Conservation (phyloP, 805 yeast species). For the Candida andamanensis region DNA sequence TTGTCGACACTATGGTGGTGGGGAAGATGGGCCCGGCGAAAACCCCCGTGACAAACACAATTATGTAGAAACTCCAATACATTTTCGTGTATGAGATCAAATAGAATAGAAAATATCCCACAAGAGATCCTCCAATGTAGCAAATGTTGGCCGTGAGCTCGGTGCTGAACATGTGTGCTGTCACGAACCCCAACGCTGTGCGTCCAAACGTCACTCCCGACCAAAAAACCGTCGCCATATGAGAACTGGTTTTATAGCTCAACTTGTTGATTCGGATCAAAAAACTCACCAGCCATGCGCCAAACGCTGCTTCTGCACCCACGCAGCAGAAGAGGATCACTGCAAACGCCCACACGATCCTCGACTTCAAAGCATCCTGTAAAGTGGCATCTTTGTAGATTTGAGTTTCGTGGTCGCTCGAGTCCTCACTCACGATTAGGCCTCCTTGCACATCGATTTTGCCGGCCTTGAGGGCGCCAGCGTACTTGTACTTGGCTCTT, state of each 20-base stretch:
- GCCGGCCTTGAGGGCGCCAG: slow-evolving; percentile 10
- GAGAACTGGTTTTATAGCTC: slow-evolving; percentile 36
- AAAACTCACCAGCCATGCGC: slow-evolving; percentile 49
- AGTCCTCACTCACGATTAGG: slow-evolving; percentile 1
- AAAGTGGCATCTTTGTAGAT: slow-evolving; percentile 9
- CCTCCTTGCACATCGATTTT: slow-evolving; percentile 5
- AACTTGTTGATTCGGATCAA: slow-evolving; percentile 35
- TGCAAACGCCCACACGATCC: slow-evolving; percentile 37
- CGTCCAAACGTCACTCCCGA: slow-evolving; percentile 47
- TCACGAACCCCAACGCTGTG: slow-evolving; percentile 46
- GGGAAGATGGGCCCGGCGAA: slow-evolving; percentile 58
- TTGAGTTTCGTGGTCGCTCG: slow-evolving; percentile 1
- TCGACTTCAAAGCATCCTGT: slow-evolving; percentile 30
- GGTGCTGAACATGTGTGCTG: slow-evolving; percentile 42
- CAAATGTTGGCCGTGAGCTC: slow-evolving; percentile 43
- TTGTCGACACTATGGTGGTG: slow-evolving; percentile 60
- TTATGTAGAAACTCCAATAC: slow-evolving; percentile 26
- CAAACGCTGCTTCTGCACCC: slow-evolving; percentile 51
- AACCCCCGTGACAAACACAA: slow-evolving; percentile 41
- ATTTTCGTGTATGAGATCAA: slow-evolving; percentile 21
- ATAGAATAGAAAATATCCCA: slow-evolving; percentile 26
- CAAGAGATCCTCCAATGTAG: slow-evolving; percentile 29
- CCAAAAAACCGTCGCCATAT: slow-evolving; percentile 50
- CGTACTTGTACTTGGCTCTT: slow-evolving; percentile 37
- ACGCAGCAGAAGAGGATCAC: slow-evolving; percentile 42